Evolutionary conservation across 2,329 filamentous ascomycete genomes (phyloP), one percentile per base, ranked within the genome.

Genomic region (Xylariaceae sp.): DNA sequence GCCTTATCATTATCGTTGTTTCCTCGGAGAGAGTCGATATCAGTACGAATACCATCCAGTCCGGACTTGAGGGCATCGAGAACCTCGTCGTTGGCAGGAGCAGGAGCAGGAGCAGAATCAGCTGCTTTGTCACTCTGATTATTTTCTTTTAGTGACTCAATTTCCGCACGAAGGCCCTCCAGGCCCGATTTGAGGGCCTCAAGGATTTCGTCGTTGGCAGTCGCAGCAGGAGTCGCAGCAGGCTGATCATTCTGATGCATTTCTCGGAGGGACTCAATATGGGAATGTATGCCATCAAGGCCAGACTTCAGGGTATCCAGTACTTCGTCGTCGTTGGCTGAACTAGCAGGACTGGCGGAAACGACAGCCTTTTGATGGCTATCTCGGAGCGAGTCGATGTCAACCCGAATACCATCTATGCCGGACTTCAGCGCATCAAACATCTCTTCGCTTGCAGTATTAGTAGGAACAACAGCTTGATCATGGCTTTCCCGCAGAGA

Each of bases 61-160:
- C 91, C 91, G 23, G 86, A 81, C 71, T 89, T 95, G 56, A 96
- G 80, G 0, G 89, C 90, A 56, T 96, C 89, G 1, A 96, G 79
- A 50, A 96, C 91, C 72, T 96, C 91, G 60, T 95, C 89, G 56
- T 89, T 93, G 55, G 90, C 86, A 1, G 88, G 32, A 10, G 23
- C 23, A 26, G 23, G 23, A 26, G 32, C 32, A 16, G 32, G 32
- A 12, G 32, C 23, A 26, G 23, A 9, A 26, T 4, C 32, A 16
- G 32, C 5, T 3, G 32, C 14, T 37, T 14, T 37, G 32, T 37
- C 32, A 16, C 14, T 37, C 32, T 37, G 32, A 10, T 14, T 37
- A 10, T 37, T 37, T 37, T 37, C 32, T 37, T 37, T 37, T 3
- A 37, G 32, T 10, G 32, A 37, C 32, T 7, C 32, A 37, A 37